Conservation (phyloP, 176 grass and related monocot species). For the Cenchrus fungigraminus region DNA sequence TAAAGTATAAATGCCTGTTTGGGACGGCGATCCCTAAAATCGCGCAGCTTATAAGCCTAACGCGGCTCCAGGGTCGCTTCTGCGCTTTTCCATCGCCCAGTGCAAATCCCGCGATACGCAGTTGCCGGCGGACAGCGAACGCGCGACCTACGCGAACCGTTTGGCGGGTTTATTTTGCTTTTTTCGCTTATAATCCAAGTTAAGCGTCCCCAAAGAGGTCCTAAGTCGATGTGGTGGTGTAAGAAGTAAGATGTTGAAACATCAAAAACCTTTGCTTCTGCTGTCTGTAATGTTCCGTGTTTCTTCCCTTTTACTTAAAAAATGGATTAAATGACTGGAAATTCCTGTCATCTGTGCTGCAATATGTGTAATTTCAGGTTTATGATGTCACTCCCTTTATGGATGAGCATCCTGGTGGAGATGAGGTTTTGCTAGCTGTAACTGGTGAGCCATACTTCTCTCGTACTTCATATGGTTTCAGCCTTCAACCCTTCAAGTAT, state of each 20-base stretch:
- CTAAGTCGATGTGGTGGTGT: background rate
- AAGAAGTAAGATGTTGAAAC: background rate
- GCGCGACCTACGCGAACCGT: no score
- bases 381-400: conserved; percentile 92
- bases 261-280: background rate
- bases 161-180: no score
- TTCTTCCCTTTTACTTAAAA: background rate
- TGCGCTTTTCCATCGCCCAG: no score
- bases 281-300: background rate
- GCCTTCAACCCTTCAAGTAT: background rate
- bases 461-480: conserved; percentile 8
- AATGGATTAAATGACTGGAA: background rate
- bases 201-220: no score
- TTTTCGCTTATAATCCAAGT: no score
- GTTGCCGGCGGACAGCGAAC: no score
- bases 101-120: no score
- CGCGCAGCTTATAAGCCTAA: no score
- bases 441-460: conserved; percentile 55
- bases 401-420: conserved; percentile 97
- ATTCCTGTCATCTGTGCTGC: background rate
- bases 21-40: no score
- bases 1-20: background rate
- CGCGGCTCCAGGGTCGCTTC: no score
- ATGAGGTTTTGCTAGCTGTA: conserved; percentile 85
- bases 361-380: conserved; percentile 49